phyloP scores from a whole-genome alignment of 2,329 filamentous ascomycete genomes.

The Zelopaecilomyces penicillatus region DNA sequence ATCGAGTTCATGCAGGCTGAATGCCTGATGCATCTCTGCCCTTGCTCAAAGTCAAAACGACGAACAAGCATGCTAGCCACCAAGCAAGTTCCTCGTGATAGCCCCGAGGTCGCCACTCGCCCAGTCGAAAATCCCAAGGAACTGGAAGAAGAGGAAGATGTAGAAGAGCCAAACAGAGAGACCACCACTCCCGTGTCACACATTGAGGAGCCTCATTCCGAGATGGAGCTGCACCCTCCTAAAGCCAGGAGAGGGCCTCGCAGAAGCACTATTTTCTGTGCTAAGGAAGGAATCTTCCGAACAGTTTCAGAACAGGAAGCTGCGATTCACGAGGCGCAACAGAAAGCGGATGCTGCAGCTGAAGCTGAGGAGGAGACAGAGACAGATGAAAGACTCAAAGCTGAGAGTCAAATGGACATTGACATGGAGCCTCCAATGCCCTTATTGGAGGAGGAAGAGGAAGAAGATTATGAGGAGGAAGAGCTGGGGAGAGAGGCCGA shows the following conservation, averaged over 20 bases:
- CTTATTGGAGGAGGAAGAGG: conserved; percentile 7
- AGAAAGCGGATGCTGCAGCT: conserved; percentile 14
- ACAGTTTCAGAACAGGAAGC: conserved; percentile 49
- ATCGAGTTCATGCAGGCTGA: conserved; percentile 71
- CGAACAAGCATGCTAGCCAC: conserved; percentile 11
- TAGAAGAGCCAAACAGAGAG: conserved; percentile 16
- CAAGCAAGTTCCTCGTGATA: conserved; percentile 9
- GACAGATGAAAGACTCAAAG: conserved; percentile 1
- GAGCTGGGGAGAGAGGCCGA: conserved; percentile 18
- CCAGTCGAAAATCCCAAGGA: conserved; percentile 1
- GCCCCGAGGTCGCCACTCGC: background rate
- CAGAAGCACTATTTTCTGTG: conserved; percentile 49
- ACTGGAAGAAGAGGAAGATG: conserved; percentile 12
- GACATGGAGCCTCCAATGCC: conserved; percentile 5
- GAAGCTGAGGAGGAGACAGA: conserved; percentile 12
- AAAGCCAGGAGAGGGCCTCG: conserved; percentile 33
- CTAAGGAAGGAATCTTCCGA: conserved; percentile 55
- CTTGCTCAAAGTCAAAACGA: conserved; percentile 38
- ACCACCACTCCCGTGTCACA: conserved; percentile 9
- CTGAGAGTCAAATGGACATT: conserved; percentile 3
- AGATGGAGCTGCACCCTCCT: conserved; percentile 10
- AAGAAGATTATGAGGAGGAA: conserved; percentile 16
- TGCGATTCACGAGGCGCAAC: conserved; percentile 31
- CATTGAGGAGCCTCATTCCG: conserved; percentile 13
- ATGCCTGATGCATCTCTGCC: conserved; percentile 60